Evolutionary conservation across 345 rosid genomes (phyloP).

Genomic region (Euphorbia tirucalli): DNA sequence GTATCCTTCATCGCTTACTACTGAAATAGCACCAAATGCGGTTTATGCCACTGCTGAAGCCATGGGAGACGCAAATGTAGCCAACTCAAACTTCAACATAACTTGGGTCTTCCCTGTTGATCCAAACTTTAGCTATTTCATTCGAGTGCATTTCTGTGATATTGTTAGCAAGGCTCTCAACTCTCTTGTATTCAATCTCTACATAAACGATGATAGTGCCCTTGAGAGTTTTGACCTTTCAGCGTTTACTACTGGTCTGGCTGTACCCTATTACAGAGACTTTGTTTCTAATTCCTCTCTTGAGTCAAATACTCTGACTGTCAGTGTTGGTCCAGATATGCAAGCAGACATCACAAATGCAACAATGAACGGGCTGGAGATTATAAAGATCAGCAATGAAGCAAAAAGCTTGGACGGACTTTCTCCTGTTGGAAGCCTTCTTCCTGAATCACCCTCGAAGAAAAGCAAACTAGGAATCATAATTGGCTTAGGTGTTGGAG

Average conservation of each 20-base stretch:
- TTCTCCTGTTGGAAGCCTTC: slow-evolving; percentile 51
- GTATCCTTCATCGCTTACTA: slow-evolving; percentile 45
- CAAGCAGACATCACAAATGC: slow-evolving; percentile 55
- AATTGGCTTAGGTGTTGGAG: slow-evolving; percentile 54
- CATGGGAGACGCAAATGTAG: slow-evolving; percentile 80
- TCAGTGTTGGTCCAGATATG: slow-evolving; percentile 85
- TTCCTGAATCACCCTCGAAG: slow-evolving; percentile 50
- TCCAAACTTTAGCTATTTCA: slow-evolving; percentile 70
- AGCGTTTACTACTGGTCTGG: slow-evolving; percentile 41
- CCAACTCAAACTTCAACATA: slow-evolving; percentile 67
- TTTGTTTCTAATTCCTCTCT: slow-evolving; percentile 64
- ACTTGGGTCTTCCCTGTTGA: slow-evolving; percentile 82
- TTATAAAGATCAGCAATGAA: slow-evolving; percentile 77
- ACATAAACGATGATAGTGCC: slow-evolving; percentile 74
- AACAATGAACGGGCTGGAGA: slow-evolving; percentile 85
- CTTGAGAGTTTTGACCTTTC: slow-evolving; percentile 75
- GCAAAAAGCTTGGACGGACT: slow-evolving; percentile 72
- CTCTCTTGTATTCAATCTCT: slow-evolving; percentile 72
- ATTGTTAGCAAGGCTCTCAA: slow-evolving; percentile 68
- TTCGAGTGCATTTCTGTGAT: slow-evolving; percentile 91
- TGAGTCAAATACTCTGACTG: slow-evolving; percentile 55
- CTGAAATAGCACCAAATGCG: slow-evolving; percentile 82
- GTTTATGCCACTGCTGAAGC: slow-evolving; percentile 87
- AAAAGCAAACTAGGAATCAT: slow-evolving; percentile 36
- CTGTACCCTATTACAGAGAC: slow-evolving; percentile 70